Percentiles rank a stretch among this genome's conserved stretches.
These are phyloP conservation scores for Phtheirospermum japonicum DNA, from an alignment of 257 asterid species.

Conservation along the genomic window DNA sequence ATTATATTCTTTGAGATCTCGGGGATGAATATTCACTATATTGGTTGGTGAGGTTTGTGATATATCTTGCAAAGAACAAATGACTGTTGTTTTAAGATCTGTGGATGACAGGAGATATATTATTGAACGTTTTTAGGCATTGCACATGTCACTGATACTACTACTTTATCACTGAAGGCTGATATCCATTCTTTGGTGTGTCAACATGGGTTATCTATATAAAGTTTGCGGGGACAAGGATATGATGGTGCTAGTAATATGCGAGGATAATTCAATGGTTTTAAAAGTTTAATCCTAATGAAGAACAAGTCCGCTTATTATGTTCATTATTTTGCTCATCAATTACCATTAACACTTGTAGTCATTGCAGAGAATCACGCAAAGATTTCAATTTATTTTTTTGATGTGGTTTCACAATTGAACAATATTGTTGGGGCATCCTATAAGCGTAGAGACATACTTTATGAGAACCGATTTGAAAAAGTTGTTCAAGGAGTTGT, in stretches of 20 bases:
- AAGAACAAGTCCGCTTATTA: too few species aligned
- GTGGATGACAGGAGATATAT: too few species aligned
- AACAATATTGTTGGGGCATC: not conserved
- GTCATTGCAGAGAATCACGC: not conserved
- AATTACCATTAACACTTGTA: not conserved
- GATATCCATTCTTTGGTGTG: not conserved
- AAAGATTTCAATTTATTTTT: not conserved
- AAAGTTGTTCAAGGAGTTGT: too few species aligned
- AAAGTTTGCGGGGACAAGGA: not conserved
- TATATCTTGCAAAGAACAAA: not conserved
- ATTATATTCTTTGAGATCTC: not conserved
- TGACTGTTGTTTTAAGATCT: not conserved
- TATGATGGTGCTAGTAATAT: not conserved
- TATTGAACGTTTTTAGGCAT: not conserved
- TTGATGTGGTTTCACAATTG: not conserved
- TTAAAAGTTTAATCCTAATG: not conserved
- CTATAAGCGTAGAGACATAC: too few species aligned
- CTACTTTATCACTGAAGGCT: not conserved
- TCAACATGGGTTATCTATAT: not conserved
- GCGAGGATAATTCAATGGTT: too few species aligned
- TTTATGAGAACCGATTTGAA: too few species aligned
- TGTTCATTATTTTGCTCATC: not conserved
- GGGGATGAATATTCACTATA: not conserved
- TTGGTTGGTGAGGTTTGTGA: not conserved
- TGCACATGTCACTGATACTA: not conserved